phyloP scores from a whole-genome alignment of 345 rosid species.

The Eucalyptus pauciflora region DNA sequence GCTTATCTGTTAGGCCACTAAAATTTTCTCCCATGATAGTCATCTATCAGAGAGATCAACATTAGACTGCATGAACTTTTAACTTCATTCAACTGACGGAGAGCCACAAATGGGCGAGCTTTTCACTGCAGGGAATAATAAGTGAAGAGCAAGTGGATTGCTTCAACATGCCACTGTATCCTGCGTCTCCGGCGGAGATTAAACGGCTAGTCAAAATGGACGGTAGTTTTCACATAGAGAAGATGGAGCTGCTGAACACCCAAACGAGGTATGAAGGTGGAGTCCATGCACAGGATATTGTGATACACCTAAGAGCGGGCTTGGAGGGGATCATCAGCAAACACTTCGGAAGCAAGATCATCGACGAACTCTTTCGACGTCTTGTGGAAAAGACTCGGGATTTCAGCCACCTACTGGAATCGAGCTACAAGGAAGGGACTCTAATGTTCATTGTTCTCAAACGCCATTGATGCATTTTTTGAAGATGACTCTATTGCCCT shows the following conservation, averaged over 20 bases:
- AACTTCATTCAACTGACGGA: not conserved
- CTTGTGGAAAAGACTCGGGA: slow-evolving; percentile 12
- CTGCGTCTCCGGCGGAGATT: slow-evolving; percentile 28
- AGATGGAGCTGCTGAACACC: slow-evolving; percentile 24
- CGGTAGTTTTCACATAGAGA: slow-evolving; percentile 23
- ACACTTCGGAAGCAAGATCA: slow-evolving; percentile 19
- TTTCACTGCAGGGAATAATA: slow-evolving; percentile 14
- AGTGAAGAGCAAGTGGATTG: slow-evolving; percentile 36
- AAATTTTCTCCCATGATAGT: not conserved
- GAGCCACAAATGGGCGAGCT: not conserved
- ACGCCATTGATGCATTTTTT: slow-evolving; percentile 10
- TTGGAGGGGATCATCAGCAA: slow-evolving; percentile 30
- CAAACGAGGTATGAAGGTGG: slow-evolving; percentile 9
- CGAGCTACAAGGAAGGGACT: slow-evolving; percentile 16
- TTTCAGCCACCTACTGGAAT: slow-evolving; percentile 10
- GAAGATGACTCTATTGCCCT: not conserved
- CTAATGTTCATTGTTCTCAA: slow-evolving; percentile 11
- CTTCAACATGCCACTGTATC: slow-evolving; percentile 43
- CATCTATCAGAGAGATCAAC: not conserved
- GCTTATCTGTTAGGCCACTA: not conserved
- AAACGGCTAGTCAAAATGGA: slow-evolving; percentile 13
- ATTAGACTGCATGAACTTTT: not conserved
- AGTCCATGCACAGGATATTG: slow-evolving; percentile 15
- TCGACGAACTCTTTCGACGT: slow-evolving; percentile 22
- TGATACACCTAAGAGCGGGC: slow-evolving; percentile 35